Evolutionary conservation across 2,329 filamentous ascomycete genomes (phyloP).

Genomic region (Neonectria sp.): DNA sequence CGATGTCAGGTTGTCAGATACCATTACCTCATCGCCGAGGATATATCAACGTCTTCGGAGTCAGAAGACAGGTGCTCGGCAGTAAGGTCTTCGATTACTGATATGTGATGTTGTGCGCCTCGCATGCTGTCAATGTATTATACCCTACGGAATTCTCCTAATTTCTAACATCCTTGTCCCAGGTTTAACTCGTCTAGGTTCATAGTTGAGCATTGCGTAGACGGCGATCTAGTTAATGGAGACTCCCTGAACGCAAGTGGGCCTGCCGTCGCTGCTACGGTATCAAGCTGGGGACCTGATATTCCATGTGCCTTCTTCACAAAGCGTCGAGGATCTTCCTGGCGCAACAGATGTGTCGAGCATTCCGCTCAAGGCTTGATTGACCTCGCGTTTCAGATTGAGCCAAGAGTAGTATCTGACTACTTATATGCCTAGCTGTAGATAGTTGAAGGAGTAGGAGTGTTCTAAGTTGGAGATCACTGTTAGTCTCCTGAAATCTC

Average conservation of each 20-base stretch:
- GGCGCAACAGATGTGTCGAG: background rate
- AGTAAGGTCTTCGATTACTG: constrained; percentile 29
- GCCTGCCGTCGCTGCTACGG: background rate
- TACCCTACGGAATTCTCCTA: no score
- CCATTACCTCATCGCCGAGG: constrained; percentile 18
- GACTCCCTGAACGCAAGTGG: no score
- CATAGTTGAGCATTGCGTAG: constrained; percentile 28
- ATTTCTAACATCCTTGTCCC: no score
- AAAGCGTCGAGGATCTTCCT: constrained; percentile 22
- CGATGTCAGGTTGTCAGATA: constrained; percentile 14
- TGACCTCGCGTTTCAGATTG: no score
- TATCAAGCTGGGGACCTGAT: constrained; percentile 26
- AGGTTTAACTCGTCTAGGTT: constrained; percentile 25
- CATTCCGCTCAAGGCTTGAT: constrained; percentile 21
- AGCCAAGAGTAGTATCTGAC: no score
- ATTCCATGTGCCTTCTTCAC: constrained; percentile 26
- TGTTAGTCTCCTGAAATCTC: no score
- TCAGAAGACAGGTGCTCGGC: constrained; percentile 28
- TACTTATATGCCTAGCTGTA: no score
- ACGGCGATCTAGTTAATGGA: constrained; percentile 23
- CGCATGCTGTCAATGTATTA: no score
- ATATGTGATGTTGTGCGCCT: background rate
- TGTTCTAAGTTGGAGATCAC: no score
- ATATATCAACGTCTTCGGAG: constrained; percentile 15
- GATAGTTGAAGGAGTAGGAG: no score